These are phyloP conservation scores for Colletotrichum neosansevieriae DNA, from an alignment of 2,329 filamentous ascomycete genomes.

Conservation along the genomic window DNA sequence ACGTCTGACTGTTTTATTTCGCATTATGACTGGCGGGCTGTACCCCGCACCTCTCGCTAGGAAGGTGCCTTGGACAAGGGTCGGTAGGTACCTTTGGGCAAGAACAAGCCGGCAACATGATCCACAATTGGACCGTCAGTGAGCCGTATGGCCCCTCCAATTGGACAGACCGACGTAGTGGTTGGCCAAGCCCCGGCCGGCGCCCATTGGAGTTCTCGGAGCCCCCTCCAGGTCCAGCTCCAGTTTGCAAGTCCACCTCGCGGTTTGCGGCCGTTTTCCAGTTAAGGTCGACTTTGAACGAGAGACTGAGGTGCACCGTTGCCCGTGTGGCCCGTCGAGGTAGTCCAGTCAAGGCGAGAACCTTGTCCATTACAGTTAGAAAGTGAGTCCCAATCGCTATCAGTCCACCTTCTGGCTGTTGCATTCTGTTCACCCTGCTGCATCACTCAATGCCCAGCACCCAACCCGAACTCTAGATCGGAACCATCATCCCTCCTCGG, in stretches of 20 bases:
- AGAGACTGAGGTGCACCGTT: not conserved
- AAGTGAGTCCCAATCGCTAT: no score
- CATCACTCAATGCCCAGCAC: constrained; percentile 5
- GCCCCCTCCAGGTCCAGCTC: constrained; percentile 1
- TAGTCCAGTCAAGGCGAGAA: no score
- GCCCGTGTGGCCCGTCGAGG: no score
- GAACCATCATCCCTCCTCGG: no score
- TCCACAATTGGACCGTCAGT: constrained; percentile 23
- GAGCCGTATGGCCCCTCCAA: not conserved
- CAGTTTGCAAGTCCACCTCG: not conserved
- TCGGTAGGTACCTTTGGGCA: not conserved
- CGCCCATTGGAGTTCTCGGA: constrained; percentile 27
- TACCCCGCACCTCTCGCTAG: constrained; percentile 37
- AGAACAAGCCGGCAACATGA: constrained; percentile 20
- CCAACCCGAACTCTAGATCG: constrained; percentile 18
- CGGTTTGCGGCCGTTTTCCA: not conserved
- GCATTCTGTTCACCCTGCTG: no score
- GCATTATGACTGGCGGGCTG: not conserved
- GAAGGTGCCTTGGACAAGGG: constrained; percentile 8
- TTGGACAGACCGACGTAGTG: constrained; percentile 34
- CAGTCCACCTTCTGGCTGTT: no score
- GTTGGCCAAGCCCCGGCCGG: constrained; percentile 34
- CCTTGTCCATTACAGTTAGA: no score
- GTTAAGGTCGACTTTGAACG: constrained; percentile 18
- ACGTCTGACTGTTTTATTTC: not conserved